Evolutionary conservation across 768 basidiomycete species (phyloP), one percentile per base, ranked within the genome.

Genomic region (Gymnopilus dilepis): DNA sequence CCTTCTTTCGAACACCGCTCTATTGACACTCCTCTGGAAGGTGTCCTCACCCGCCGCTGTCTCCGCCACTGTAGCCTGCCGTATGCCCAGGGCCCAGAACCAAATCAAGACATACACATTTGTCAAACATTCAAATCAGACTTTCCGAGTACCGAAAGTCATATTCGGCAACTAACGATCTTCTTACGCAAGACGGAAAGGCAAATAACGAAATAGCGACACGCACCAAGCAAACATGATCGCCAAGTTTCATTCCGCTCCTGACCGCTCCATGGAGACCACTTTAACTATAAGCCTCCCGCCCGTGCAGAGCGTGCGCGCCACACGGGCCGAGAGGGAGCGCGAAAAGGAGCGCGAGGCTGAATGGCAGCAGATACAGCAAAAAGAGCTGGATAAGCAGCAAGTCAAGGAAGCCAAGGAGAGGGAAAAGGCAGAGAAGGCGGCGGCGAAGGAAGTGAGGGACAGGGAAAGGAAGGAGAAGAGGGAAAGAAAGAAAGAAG

Each of bases 241-340:
- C 66, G 70, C 70, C 54, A 72, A 72, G 60, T 72, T 72, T 51
- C 70, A 70, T 61, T 72, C 70, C 48, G 68, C 69, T 21, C 68
- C 69, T 40, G 69, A 68, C 38, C 68, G 68, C 43, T 72, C 71
- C 28, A 72, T 72, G 71, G 71, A 72, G 38, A 72, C 71, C 9
- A 72, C 71, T n/a, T 51, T 72, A 17, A 72, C 68, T 19, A 68
- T 72, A 58, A 72, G 67, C 42, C 67, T 72, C 5, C 71, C 71
- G 9, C 67, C 71, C 13, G 64, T 63, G 13, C 62, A 63, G n/a
- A 59, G 52, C 33, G 51, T 63, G 37, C 55, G 55, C 37, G 33
- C 55, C n/a, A 47, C 57, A 13, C 52, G 57, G 34, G 50, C 55
- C 9, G 60, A 61, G 38, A 22, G 60, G n/a, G 53, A 56, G 40